Evolutionary conservation across 495 filamentous ascomycete genomes (phyloP), one percentile per base, ranked within the genome.

Genomic region (Neurospora tetrasperma): DNA sequence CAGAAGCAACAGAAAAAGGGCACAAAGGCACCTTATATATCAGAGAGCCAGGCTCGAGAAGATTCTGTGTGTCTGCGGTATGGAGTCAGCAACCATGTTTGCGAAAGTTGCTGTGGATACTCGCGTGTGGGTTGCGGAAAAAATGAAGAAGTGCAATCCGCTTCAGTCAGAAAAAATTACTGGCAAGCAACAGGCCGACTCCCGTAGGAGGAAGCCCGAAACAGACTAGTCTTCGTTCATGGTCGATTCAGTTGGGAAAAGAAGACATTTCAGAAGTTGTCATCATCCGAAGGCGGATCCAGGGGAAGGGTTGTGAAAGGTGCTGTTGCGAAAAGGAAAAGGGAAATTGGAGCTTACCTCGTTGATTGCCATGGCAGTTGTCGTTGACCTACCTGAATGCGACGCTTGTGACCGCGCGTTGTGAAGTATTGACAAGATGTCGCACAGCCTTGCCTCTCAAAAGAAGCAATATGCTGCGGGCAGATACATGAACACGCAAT

Each of bases 141-240:
- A 27, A 18, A n/a, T 35, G 59, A 71, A 72, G 35, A 76, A 66
- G n/a, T 59, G 35, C 48, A 69, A 46, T 69, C 74, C 72, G 71
- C 69, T 68, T 70, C 71, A 70, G 78, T 80, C 94, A 97, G 94
- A 96, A 92, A 93, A 91, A 84, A 89, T 87, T 96, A 96, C 94
- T 97, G 94, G 94, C 94, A 94, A 97, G 94, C 96, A 96, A 89
- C 93, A 95, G 91, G 89, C 87, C 86, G 86, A 71, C 87, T 81
- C 79, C 80, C 80, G 84, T 87, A 84, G 88, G 89, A 86, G 85
- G 86, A 84, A 82, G 84, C 86, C 89, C 91, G 90, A 88, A 84
- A 89, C 80, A 87, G 86, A 86, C 83, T 84, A 84, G 75, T 86
- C 84, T 93, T 93, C 90, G 77, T 86, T 95, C 94, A 97, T 90